A percentile compares a stretch with the other conserved stretches of the same genome.
phyloP scores from a whole-genome alignment of 2,329 filamentous ascomycete species.

The Fusarium camptoceras region DNA sequence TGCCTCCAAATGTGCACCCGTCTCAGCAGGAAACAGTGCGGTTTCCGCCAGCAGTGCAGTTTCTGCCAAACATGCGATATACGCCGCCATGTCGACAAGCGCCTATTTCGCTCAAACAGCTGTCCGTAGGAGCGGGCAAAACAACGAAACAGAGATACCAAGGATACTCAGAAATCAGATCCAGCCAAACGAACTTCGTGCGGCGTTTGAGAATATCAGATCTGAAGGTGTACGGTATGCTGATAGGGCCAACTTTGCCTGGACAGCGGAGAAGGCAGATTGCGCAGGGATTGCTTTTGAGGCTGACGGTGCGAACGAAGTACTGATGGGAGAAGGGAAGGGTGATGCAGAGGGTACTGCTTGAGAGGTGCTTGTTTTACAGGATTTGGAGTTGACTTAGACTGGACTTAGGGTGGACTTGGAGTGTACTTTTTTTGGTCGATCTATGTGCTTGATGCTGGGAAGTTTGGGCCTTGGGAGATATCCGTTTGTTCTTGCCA shows the following conservation, averaged over 20 bases:
- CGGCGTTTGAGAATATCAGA: constrained; percentile 36
- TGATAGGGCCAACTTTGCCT: constrained; percentile 43
- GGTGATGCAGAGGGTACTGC: neutral
- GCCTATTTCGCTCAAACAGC: constrained; percentile 1
- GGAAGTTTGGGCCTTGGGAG: neutral
- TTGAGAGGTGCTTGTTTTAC: neutral
- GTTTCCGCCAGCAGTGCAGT: neutral
- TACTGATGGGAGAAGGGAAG: neutral
- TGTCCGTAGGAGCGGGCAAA: neutral
- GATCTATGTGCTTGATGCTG: neutral
- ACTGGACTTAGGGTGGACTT: no score
- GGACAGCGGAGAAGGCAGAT: constrained; percentile 42
- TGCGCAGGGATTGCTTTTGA: constrained; percentile 44
- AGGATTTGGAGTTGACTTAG: neutral
- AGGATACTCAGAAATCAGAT: neutral
- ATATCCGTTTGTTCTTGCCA: neutral
- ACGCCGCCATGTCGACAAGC: neutral
- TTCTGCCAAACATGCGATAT: neutral
- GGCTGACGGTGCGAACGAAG: constrained; percentile 37
- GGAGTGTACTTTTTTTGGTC: neutral
- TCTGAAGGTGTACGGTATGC: constrained; percentile 26
- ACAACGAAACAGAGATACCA: neutral
- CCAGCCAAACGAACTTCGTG: constrained; percentile 18
- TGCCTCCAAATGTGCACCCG: no score
- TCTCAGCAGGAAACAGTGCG: neutral